Percentiles rank a stretch among this genome's conserved stretches.
Evolutionary conservation across 2,329 filamentous ascomycete species (phyloP).

Genomic region (Pestalotiopsis sp.): DNA sequence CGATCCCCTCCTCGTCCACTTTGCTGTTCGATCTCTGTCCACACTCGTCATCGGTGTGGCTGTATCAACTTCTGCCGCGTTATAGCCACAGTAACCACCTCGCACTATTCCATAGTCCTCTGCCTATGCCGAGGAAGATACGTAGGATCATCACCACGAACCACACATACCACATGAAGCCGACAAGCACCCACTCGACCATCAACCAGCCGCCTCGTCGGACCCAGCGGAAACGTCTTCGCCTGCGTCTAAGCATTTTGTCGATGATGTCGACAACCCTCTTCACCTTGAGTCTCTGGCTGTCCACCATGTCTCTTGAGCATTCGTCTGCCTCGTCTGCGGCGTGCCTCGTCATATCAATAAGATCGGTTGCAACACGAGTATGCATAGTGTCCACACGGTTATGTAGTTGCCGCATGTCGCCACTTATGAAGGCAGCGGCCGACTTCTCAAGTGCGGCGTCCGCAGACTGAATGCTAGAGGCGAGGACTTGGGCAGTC

Average conservation of each 20-base stretch:
- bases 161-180: conserved; percentile 95
- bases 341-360: conserved; percentile 64
- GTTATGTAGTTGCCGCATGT: conserved; percentile 54
- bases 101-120: conserved; percentile 60
- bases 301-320: conserved; percentile 73
- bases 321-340: conserved; percentile 82
- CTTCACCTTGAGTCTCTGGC: conserved; percentile 80
- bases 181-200: conserved; percentile 86
- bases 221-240: conserved; percentile 71
- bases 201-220: conserved; percentile 76
- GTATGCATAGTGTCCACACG: conserved; percentile 50
- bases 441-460: conserved; percentile 63
- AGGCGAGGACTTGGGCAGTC: conserved; percentile 53
- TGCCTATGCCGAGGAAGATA: conserved; percentile 63
- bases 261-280: conserved; percentile 78
- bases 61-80: conserved; percentile 17
- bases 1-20: no score
- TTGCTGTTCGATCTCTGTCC: no score
- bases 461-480: conserved; percentile 48
- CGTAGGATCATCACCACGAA: conserved; percentile 79
- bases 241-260: conserved; percentile 71
- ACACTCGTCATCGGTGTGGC: no score
- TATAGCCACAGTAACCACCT: conserved; percentile 85
- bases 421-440: conserved; percentile 59
- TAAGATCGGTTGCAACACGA: conserved; percentile 55